Conservation (phyloP, 2,329 filamentous ascomycete species). For the Immersiporthe knoxdaviesiana region DNA sequence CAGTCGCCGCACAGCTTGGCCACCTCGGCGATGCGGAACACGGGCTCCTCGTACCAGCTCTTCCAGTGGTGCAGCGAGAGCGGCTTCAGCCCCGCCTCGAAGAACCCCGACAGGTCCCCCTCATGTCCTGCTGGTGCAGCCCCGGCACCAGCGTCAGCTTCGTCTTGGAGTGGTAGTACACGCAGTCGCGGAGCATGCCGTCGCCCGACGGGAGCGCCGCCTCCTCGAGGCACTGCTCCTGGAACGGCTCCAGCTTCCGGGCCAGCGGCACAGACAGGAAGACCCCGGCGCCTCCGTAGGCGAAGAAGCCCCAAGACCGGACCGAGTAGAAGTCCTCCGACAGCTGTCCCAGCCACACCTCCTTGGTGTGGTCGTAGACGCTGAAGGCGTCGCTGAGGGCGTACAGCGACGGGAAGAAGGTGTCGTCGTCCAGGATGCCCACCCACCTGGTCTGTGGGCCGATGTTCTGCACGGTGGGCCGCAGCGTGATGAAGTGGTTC, state of each 20-base stretch:
- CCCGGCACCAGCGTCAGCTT: conserved; percentile 59
- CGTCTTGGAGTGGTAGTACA: conserved; percentile 57
- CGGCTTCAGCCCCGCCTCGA: conserved; percentile 58
- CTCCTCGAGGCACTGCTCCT: conserved; percentile 51
- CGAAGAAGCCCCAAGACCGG: conserved; percentile 58
- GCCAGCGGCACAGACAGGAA: conserved; percentile 60
- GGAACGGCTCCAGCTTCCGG: conserved; percentile 49
- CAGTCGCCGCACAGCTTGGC: conserved; percentile 61
- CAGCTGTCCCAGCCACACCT: conserved; percentile 59
- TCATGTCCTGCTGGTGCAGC: conserved; percentile 61
- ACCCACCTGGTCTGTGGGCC: conserved; percentile 56
- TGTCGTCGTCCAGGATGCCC: conserved; percentile 64
- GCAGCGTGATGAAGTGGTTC: conserved; percentile 61
- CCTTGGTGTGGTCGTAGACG: conserved; percentile 51
- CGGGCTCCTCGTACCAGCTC: conserved; percentile 58
- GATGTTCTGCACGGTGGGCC: conserved; percentile 50
- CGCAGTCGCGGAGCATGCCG: conserved; percentile 59
- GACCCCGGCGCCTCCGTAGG: conserved; percentile 63
- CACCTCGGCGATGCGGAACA: conserved; percentile 54
- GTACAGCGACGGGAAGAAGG: conserved; percentile 62
- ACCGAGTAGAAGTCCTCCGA: conserved; percentile 60
- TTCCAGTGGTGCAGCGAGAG: conserved; percentile 67
- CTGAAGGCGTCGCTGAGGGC: conserved; percentile 52
- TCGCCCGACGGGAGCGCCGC: conserved; percentile 48
- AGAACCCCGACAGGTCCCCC: conserved; percentile 61